A percentile compares a stretch with the other conserved stretches of the same genome.
Conservation (phyloP, 2,329 filamentous ascomycete species). For the Exophiala phaeomuriformis region DNA sequence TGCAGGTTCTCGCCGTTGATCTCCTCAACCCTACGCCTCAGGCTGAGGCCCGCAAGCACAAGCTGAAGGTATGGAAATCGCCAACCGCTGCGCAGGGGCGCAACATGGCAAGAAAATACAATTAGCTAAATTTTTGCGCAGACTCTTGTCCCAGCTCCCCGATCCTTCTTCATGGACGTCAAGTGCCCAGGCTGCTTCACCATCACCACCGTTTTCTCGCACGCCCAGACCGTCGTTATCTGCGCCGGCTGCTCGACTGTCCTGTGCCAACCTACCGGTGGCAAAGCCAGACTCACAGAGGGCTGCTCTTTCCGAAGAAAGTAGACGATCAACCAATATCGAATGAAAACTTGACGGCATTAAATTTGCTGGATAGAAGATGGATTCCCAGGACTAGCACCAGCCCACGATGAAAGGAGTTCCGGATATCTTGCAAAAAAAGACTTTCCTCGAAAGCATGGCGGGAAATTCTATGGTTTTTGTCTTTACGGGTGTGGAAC, state of each 20-base stretch:
- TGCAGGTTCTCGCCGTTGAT: constrained; percentile 98
- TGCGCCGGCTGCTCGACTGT: constrained; percentile 99
- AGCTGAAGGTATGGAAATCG: constrained; percentile 80
- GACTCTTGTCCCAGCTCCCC: constrained; percentile 90
- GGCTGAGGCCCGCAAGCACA: constrained; percentile 99
- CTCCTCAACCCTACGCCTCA: constrained; percentile 97
- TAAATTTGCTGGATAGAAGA: constrained; percentile 42
- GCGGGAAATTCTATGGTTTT: constrained; percentile 32
- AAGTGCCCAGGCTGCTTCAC: constrained; percentile 99
- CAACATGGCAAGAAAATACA: neutral
- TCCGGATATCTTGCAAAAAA: constrained; percentile 74
- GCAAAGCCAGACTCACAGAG: constrained; percentile 97
- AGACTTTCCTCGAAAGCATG: constrained; percentile 24
- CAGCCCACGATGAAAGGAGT: constrained; percentile 57
- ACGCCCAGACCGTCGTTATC: constrained; percentile 99
- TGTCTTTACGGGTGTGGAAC: constrained; percentile 29
- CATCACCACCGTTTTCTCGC: constrained; percentile 99
- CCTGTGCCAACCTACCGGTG: constrained; percentile 98
- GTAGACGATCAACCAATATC: constrained; percentile 55
- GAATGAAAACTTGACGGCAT: constrained; percentile 31
- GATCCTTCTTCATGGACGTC: constrained; percentile 99
- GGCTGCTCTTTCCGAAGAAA: constrained; percentile 99
- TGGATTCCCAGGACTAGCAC: constrained; percentile 38
- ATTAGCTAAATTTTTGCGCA: constrained; percentile 33
- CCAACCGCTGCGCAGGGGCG: neutral